phyloP scores from a whole-genome alignment of 148 eudicot species.

The Cornus kousa region DNA sequence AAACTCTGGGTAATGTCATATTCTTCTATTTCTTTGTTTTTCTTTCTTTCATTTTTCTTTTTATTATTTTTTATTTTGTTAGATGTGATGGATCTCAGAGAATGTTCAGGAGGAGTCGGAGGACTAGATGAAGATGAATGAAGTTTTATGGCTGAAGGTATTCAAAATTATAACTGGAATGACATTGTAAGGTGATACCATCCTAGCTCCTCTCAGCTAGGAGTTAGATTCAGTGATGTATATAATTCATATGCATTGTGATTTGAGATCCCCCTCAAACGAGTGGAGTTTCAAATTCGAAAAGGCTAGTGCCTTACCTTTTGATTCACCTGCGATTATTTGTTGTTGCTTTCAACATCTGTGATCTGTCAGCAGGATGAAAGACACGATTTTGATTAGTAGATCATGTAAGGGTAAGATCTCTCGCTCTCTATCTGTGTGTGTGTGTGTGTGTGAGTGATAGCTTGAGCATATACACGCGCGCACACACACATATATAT shows the following conservation, averaged over 20 bases:
- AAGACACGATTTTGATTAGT: no score
- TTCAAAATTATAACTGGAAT: background rate
- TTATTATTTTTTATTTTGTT: background rate
- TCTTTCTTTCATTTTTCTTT: background rate
- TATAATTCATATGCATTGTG: conserved; percentile 11
- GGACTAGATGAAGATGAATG: background rate
- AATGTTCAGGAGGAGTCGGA: background rate
- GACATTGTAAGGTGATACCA: background rate
- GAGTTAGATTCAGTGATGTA: conserved; percentile 6
- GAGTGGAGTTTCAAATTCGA: background rate
- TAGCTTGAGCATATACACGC: no score
- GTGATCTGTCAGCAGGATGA: no score
- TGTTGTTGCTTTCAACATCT: no score
- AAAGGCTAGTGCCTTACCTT: no score
- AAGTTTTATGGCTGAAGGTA: background rate
- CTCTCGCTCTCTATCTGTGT: no score
- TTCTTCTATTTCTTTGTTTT: no score
- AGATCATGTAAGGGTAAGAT: no score
- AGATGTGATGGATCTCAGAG: background rate
- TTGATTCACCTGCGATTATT: no score
- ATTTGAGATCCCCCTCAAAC: background rate
- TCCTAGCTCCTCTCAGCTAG: background rate
- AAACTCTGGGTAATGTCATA: no score
- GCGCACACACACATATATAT: no score
- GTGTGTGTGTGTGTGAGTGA: no score